These are phyloP conservation scores for Ganoderma lingzhi DNA, from an alignment of 1,284 basidiomycete genomes.

Conservation along the genomic window DNA sequence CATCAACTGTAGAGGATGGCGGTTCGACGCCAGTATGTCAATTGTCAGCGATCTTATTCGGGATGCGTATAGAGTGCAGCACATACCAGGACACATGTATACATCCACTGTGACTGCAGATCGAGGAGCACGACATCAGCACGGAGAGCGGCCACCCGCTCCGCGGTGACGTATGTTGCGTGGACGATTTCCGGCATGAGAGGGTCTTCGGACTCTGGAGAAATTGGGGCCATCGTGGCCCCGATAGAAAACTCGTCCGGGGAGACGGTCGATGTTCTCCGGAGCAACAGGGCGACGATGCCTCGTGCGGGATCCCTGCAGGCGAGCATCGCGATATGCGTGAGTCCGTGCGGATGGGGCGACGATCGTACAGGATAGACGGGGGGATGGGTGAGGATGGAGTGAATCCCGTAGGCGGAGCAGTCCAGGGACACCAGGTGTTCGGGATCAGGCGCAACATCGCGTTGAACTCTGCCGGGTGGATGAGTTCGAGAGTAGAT, in stretches of 20 bases:
- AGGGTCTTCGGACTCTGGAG: background rate
- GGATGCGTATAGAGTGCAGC: background rate
- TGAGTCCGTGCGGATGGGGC: background rate
- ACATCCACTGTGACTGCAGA: background rate
- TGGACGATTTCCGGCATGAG: background rate
- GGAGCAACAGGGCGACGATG: background rate
- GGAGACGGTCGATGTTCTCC: background rate
- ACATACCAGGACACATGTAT: background rate
- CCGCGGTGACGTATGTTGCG: background rate
- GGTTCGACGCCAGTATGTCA: background rate
- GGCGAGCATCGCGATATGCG: background rate
- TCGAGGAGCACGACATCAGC: background rate
- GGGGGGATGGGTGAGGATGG: background rate
- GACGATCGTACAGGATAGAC: background rate
- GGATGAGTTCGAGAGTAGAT: background rate
- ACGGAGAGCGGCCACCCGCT: background rate
- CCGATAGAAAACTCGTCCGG: background rate
- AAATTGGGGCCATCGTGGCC: background rate
- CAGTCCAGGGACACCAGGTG: background rate
- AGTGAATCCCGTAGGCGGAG: constrained; percentile 2
- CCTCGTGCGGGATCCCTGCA: background rate
- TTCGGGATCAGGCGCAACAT: background rate
- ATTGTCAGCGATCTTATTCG: no score
- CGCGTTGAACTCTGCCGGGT: background rate
- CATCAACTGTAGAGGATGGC: background rate